Conservation (phyloP, 75 land plant genomes). For the Pinus tabuliformis region DNA sequence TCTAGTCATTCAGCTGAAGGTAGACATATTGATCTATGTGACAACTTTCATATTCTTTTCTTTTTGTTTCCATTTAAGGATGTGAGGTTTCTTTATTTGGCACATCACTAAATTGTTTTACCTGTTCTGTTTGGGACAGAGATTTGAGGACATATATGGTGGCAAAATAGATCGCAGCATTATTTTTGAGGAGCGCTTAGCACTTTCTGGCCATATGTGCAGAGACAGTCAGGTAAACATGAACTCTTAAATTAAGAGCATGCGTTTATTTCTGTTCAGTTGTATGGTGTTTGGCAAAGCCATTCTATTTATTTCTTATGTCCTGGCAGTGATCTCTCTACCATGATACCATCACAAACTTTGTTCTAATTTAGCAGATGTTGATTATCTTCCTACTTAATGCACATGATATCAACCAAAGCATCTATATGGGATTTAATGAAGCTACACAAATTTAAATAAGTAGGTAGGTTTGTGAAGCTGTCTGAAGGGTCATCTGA, state of each 20-base stretch:
- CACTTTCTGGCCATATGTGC: conserved; percentile 61
- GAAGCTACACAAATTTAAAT: too few species aligned
- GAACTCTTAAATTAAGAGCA: neutral
- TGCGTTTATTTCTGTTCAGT: neutral
- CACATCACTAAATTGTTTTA: neutral
- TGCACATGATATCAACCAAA: too few species aligned
- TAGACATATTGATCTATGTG: conserved; percentile 10
- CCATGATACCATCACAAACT: too few species aligned
- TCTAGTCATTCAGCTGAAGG: conserved; percentile 97
- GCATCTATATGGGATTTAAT: too few species aligned
- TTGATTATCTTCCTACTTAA: too few species aligned
- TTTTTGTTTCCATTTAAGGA: conserved; percentile 2
- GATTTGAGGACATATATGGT: conserved; percentile 87
- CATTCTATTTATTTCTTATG: too few species aligned
- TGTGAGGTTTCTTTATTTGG: neutral
- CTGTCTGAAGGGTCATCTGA: too few species aligned
- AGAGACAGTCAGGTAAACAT: conserved; percentile 68
- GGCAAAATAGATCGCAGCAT: conserved; percentile 83
- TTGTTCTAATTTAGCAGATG: too few species aligned
- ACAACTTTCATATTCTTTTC: neutral
- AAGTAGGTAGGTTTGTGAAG: too few species aligned
- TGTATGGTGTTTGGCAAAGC: neutral
- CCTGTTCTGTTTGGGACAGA: conserved; percentile 34
- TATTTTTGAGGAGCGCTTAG: conserved; percentile 51
- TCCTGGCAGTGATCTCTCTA: too few species aligned